A percentile compares a stretch with the other conserved stretches of the same genome.
Evolutionary conservation across 352 stramenopile genomes (phyloP).

Genomic region (Phytophthora agathidicida): DNA sequence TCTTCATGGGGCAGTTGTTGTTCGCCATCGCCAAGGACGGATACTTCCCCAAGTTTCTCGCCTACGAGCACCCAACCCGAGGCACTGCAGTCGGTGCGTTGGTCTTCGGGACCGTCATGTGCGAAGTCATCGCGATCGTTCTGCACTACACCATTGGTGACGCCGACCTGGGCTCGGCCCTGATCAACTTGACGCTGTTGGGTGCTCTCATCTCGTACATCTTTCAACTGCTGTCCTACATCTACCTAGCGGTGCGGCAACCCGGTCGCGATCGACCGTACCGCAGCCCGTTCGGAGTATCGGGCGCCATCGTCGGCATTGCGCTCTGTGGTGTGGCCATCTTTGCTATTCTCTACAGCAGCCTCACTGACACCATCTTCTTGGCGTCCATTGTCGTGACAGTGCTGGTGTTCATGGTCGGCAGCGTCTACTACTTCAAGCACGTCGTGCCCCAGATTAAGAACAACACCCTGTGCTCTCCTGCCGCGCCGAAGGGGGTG

Average conservation of each 20-base stretch:
- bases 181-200: constrained; percentile 41
- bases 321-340: constrained; percentile 53
- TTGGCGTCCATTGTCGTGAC: constrained; percentile 61
- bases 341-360: constrained; percentile 64
- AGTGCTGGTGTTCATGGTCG: constrained; percentile 51
- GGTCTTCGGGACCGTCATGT: constrained; percentile 46
- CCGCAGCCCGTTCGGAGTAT: constrained; percentile 60
- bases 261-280: constrained; percentile 59
- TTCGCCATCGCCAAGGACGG: constrained; percentile 70
- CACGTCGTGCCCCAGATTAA: constrained; percentile 35
- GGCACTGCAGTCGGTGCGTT: constrained; percentile 47
- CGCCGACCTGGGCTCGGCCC: constrained; percentile 53
- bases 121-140: constrained; percentile 46
- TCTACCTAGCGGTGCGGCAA: constrained; percentile 49
- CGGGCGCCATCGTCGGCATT: constrained; percentile 50
- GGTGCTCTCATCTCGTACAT: constrained; percentile 70
- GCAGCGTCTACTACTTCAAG: constrained; percentile 52
- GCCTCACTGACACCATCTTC: constrained; percentile 56
- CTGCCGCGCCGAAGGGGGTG: constrained; percentile 28
- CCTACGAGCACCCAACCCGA: constrained; percentile 42
- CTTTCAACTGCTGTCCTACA: constrained; percentile 72
- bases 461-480: constrained; percentile 20
- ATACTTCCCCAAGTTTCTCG: constrained; percentile 61
- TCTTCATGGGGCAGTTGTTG: constrained; percentile 71
- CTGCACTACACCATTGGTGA: constrained; percentile 73